Percentiles rank a stretch among this genome's conserved stretches.
These are phyloP conservation scores for Citrus sinensis DNA, from an alignment of 345 rosid genomes.

Conservation along the genomic window DNA sequence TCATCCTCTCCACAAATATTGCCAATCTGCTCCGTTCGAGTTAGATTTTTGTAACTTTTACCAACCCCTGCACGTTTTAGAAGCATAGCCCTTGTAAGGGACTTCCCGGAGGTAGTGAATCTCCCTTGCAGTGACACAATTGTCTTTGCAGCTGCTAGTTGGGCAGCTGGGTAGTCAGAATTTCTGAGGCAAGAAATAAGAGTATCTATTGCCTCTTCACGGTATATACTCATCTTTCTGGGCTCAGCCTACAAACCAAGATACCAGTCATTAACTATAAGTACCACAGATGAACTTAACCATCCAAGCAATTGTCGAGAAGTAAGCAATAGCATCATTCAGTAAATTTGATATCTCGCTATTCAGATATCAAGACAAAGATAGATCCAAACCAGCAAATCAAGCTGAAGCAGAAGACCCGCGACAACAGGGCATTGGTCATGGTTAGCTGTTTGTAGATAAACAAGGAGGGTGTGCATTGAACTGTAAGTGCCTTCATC, in stretches of 20 bases:
- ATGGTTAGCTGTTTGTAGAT: conserved; percentile 44
- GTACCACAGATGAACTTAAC: not conserved
- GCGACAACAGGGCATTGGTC: conserved; percentile 55
- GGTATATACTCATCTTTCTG: conserved; percentile 68
- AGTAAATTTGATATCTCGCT: not conserved
- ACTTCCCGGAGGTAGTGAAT: conserved; percentile 56
- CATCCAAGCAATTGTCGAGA: not conserved
- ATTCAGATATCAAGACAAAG: not conserved
- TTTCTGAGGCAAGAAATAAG: conserved; percentile 57
- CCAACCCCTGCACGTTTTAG: conserved; percentile 56
- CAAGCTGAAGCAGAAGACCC: conserved; percentile 66
- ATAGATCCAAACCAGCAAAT: conserved; percentile 54
- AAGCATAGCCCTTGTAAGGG: conserved; percentile 46
- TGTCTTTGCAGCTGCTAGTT: conserved; percentile 57
- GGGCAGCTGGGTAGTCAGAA: conserved; percentile 46
- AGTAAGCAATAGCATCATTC: not conserved
- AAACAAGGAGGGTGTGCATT: conserved; percentile 56
- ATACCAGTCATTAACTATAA: not conserved
- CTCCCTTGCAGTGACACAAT: conserved; percentile 56
- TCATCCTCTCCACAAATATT: conserved; percentile 34
- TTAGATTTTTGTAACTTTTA: conserved; percentile 41
- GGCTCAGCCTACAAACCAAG: conserved; percentile 54
- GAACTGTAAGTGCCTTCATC: conserved; percentile 58
- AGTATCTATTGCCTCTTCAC: conserved; percentile 71
- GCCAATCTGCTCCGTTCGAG: conserved; percentile 35